Conservation (phyloP, 768 basidiomycete genomes). For the Suillus cothurnatus region DNA sequence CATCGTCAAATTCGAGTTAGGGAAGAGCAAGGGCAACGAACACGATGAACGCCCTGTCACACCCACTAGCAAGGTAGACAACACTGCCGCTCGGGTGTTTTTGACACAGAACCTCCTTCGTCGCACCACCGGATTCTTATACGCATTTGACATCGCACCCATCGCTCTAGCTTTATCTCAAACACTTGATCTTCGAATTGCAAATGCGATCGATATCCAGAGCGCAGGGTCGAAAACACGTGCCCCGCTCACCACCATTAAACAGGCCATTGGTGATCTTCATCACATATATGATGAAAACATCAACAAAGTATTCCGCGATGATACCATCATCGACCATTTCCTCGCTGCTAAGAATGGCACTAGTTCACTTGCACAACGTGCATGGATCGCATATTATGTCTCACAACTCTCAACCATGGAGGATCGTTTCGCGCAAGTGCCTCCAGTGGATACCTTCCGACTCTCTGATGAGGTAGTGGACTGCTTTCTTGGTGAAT, state of each 20-base stretch:
- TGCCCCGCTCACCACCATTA: slow-evolving; percentile 22
- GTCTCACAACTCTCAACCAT: slow-evolving; percentile 25
- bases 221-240: slow-evolving; percentile 20
- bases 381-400: slow-evolving; percentile 36
- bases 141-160: slow-evolving; percentile 32
- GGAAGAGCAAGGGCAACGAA: slow-evolving; percentile 34
- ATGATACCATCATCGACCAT: not conserved
- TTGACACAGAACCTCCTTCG: slow-evolving; percentile 31
- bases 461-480: slow-evolving; percentile 25
- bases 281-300: slow-evolving; percentile 16
- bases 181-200: slow-evolving; percentile 34
- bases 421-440: slow-evolving; percentile 23
- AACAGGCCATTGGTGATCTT: slow-evolving; percentile 14
- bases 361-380: slow-evolving; percentile 26
- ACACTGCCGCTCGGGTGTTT: slow-evolving; percentile 26
- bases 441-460: slow-evolving; percentile 29
- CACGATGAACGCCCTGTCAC: slow-evolving; percentile 27
- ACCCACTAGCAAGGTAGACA: slow-evolving; percentile 11
- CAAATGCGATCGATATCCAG: slow-evolving; percentile 35
- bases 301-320: slow-evolving; percentile 18
- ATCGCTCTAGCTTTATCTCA: slow-evolving; percentile 35
- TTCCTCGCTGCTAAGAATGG: not conserved
- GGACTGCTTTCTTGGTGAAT: not conserved
- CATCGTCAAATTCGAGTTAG: slow-evolving; percentile 26
- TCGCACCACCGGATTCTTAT: slow-evolving; percentile 29